Evolutionary conservation across 768 basidiomycete species (phyloP).

Genomic region (Boletus tomentosulus): DNA sequence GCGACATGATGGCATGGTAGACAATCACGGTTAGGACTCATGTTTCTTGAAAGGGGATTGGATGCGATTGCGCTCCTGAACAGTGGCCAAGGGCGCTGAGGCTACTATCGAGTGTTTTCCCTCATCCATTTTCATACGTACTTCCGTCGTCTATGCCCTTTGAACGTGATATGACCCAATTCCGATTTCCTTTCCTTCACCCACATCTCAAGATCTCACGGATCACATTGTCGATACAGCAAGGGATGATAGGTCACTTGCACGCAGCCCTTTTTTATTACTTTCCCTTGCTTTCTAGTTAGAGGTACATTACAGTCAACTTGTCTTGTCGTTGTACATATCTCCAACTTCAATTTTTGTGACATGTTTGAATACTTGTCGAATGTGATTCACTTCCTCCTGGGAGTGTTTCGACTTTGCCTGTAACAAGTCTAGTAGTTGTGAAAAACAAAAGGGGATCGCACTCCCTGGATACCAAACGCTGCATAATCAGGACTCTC

Average conservation of each 20-base stretch:
- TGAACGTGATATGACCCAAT: background rate
- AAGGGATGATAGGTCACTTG: constrained; percentile 1
- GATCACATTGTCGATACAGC: background rate
- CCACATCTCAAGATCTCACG: background rate
- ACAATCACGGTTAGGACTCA: background rate
- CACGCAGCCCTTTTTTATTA: background rate
- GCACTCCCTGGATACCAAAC: too few relatives aligned
- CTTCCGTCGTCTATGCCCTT: background rate
- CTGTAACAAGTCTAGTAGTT: too few relatives aligned
- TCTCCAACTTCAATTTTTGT: background rate
- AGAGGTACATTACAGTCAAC: constrained; percentile 5
- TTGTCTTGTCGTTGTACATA: background rate
- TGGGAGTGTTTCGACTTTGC: too few relatives aligned
- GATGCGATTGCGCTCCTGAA: background rate
- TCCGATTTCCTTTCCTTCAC: background rate
- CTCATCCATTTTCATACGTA: background rate
- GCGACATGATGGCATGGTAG: background rate
- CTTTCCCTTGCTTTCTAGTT: background rate
- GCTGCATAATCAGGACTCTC: too few relatives aligned
- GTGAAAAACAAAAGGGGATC: too few relatives aligned
- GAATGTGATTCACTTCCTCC: too few relatives aligned
- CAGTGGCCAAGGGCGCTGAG: too few relatives aligned
- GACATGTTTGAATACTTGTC: background rate
- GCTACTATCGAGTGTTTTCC: background rate
- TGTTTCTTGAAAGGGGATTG: background rate